A percentile compares a stretch with the other conserved stretches of the same genome.
These are phyloP conservation scores for Ceriops decandra DNA, from an alignment of 345 rosid genomes.

Conservation along the genomic window DNA sequence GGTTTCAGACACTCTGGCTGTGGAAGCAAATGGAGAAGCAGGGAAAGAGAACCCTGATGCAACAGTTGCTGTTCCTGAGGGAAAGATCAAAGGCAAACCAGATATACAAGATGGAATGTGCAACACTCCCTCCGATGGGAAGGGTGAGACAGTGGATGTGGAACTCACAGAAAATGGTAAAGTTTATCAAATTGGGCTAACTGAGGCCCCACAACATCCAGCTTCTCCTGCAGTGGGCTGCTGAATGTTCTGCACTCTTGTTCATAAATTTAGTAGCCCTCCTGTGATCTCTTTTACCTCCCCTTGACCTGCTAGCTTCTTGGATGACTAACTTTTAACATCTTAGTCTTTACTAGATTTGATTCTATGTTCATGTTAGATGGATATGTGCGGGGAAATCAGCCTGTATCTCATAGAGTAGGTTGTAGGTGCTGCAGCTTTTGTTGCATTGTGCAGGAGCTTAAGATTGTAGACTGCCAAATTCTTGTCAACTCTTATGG, in stretches of 20 bases:
- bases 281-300: slow-evolving; percentile 9
- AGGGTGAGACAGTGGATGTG: slow-evolving; percentile 24
- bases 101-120: slow-evolving; percentile 12
- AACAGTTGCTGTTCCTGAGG: slow-evolving; percentile 28
- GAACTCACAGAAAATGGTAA: slow-evolving; percentile 40
- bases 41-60: slow-evolving; percentile 28
- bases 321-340: slow-evolving; percentile 39
- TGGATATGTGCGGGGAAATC: slow-evolving; percentile 17
- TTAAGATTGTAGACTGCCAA: slow-evolving; percentile 18
- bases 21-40: slow-evolving; percentile 31
- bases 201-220: slow-evolving; percentile 25
- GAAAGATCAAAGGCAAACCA: slow-evolving; percentile 23
- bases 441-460: slow-evolving; percentile 31
- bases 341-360: slow-evolving; percentile 18
- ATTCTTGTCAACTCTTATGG: slow-evolving; percentile 8
- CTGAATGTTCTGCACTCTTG: slow-evolving; percentile 13
- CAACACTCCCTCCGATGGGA: slow-evolving; percentile 21
- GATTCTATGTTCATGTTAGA: slow-evolving; percentile 16
- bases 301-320: slow-evolving; percentile 18
- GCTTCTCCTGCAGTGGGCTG: slow-evolving; percentile 37
- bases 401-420: slow-evolving; percentile 15
- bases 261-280: slow-evolving; percentile 5
- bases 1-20: slow-evolving; percentile 19
- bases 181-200: slow-evolving; percentile 26
- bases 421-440: slow-evolving; percentile 20